Base-by-base conservation (phyloP, 768 basidiomycete species). In the Suillus discolor region DNA sequence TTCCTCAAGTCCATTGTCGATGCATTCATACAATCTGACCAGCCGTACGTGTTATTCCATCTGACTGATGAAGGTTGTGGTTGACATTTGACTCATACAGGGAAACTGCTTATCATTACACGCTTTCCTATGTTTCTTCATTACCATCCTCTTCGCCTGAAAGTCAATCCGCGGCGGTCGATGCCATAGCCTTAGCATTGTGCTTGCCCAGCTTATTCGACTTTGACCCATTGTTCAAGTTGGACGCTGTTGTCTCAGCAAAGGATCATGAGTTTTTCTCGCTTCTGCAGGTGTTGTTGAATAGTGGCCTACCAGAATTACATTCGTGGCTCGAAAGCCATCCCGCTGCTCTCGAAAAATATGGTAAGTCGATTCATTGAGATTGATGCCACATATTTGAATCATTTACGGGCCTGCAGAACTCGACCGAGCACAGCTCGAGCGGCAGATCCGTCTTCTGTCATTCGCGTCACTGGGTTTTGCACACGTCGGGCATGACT, bases 401-500 rank as follows among this genome's bases (percentile, higher is more conserved):
- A 20, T 5, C 11, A 2, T 45, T 49, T 2, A 36, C 25, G 12
- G 23, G 3, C 49, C 65, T 28, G 6, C 41, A 91, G 91, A 82
- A 45, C 79, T 94, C 54, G 86, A 89, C 57, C 74, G 75, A 44
- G 67, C 81, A 20, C 83, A 87, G 62, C 81, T 95, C 23, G 90
- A 90, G 74, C 86, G 83, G 69, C 96, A 96, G 91, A n/a, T n/a
- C n/a, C n/a, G n/a, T 31, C 84, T 95, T 9, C 81, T 96, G n/a
- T 87, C 87, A 4, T 85, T 96, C 61, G 87, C 93, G 12, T 87
- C 91, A 0, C 83, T 96, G 39, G 90, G 87, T 25, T 89, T 91
- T 73, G 81, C 89, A 69, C 85, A 93, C 73, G 83, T 93, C 47
- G 92, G 93, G 12, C 85, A 86, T 55, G 88, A 89, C 70, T 80